Percentiles rank a stretch among this genome's conserved stretches.
phyloP scores from a whole-genome alignment of 768 basidiomycete genomes.

The Pleurotus citrinopileatus region DNA sequence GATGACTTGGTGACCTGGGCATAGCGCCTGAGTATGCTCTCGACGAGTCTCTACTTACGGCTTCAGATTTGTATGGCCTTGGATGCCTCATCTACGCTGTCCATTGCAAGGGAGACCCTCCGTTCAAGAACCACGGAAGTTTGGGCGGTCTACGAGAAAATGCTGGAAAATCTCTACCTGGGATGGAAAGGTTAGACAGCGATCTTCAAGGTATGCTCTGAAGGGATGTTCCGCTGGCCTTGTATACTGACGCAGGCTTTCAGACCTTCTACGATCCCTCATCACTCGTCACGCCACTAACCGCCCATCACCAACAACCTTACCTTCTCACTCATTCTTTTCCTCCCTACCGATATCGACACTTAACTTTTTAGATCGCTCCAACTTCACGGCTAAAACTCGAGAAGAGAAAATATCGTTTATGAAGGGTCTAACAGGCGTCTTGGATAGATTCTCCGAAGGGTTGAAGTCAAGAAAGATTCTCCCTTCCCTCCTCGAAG shows the following conservation, averaged over 20 bases:
- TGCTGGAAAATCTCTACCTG: conserved; percentile 58
- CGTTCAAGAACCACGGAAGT: conserved; percentile 83
- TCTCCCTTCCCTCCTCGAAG: conserved; percentile 88
- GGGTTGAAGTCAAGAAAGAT: conserved; percentile 86
- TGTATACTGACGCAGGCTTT: not conserved
- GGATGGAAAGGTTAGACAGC: conserved; percentile 61
- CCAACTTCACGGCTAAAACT: conserved; percentile 92
- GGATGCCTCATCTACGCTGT: conserved; percentile 91
- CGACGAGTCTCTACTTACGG: conserved; percentile 81
- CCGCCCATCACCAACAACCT: conserved; percentile 74
- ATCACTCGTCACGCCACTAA: conserved; percentile 74
- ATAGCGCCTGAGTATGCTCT: conserved; percentile 94
- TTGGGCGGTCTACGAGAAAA: conserved; percentile 68
- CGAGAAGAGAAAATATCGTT: conserved; percentile 96
- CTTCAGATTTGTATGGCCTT: conserved; percentile 91
- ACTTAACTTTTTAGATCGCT: conserved; percentile 92
- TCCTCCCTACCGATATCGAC: conserved; percentile 95
- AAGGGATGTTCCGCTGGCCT: not conserved
- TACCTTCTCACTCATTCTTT: conserved; percentile 89
- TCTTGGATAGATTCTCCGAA: conserved; percentile 84
- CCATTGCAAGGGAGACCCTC: conserved; percentile 83
- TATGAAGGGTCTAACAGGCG: conserved; percentile 83
- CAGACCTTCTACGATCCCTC: conserved; percentile 77
- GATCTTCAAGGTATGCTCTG: conserved; percentile 64
- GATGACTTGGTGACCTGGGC: not conserved